phyloP scores from a whole-genome alignment of 2,329 filamentous ascomycete genomes.

The Aspergillus candidus region DNA sequence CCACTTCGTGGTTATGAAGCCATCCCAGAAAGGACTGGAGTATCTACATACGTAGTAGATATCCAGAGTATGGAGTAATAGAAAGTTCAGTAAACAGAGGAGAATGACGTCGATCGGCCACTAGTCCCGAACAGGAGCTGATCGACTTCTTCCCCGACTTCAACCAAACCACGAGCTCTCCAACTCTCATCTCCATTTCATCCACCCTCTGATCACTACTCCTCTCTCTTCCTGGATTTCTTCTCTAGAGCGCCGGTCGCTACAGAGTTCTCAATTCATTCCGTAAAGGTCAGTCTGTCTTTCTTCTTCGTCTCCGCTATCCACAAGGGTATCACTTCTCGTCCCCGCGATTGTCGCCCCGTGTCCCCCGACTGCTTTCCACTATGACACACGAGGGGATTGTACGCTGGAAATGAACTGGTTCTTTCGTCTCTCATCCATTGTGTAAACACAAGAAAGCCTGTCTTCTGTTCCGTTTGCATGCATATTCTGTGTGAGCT shows the following conservation, averaged over 20 bases:
- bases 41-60: no score
- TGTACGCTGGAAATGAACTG: neutral
- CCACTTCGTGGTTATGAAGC: no score
- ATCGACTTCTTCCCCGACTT: no score
- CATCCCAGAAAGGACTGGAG: no score
- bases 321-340: neutral
- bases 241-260: neutral
- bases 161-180: no score
- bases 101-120: no score
- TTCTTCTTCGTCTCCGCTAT: neutral
- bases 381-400: neutral
- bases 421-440: neutral
- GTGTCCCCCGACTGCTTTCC: neutral
- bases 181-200: no score
- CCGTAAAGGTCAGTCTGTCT: constrained; percentile 8
- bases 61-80: no score
- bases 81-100: no score
- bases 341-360: constrained; percentile 1
- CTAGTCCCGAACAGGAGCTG: no score
- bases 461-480: neutral
- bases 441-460: neutral
- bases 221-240: constrained; percentile 1
- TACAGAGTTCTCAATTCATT: neutral
- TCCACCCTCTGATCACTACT: neutral
- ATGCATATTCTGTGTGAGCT: neutral